Evolutionary conservation across 75 land plant species (phyloP).

Genomic region (Cryptomeria japonica): DNA sequence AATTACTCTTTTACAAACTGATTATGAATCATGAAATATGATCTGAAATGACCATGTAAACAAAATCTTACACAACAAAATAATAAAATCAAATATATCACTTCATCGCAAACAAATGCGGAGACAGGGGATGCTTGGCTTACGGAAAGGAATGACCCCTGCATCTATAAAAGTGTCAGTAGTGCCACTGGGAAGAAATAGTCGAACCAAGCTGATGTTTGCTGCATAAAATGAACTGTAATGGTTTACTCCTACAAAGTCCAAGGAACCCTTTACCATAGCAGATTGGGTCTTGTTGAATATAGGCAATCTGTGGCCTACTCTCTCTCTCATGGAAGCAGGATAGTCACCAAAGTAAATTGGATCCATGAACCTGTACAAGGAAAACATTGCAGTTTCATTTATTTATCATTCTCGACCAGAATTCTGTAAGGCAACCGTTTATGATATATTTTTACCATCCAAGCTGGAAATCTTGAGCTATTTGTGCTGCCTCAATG

Average conservation of each 20-base stretch:
- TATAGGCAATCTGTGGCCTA: conserved; percentile 18
- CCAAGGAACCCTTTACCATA: conserved; percentile 17
- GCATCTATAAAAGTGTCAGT: conserved; percentile 44
- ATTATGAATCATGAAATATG: too few species aligned
- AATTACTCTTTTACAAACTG: too few species aligned
- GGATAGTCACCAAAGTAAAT: conserved; percentile 26
- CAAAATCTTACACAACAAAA: too few species aligned
- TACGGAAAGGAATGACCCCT: conserved; percentile 50
- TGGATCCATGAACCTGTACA: conserved; percentile 26
- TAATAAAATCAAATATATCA: too few species aligned
- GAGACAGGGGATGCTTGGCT: conserved; percentile 5
- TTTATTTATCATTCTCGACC: not conserved
- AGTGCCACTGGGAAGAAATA: conserved; percentile 29
- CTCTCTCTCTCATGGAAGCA: conserved; percentile 15
- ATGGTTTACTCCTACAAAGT: conserved; percentile 36
- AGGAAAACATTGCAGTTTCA: not conserved
- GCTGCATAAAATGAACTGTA: conserved; percentile 23
- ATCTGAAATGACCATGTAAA: too few species aligned
- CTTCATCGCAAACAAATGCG: too few species aligned
- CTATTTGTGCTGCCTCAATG: conserved; percentile 24
- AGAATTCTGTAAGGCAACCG: not conserved
- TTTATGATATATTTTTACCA: conserved; percentile 21
- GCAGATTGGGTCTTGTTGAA: conserved; percentile 16
- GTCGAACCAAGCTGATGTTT: conserved; percentile 17
- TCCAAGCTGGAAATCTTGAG: conserved; percentile 28